Evolutionary conservation across 805 yeast genomes (phyloP).

Genomic region (Candida koratica): DNA sequence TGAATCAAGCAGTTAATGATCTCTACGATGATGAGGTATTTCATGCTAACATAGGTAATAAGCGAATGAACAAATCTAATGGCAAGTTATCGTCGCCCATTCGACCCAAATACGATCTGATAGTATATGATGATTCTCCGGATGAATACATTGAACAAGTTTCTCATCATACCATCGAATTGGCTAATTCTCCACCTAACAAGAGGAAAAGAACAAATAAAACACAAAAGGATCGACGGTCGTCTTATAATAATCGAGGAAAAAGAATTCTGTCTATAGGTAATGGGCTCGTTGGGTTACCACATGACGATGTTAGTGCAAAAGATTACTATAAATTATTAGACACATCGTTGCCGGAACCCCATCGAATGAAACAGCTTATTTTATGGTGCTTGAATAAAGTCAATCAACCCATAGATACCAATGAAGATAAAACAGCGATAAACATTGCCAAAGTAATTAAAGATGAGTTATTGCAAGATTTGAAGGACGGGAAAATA

Average conservation of each 20-base stretch:
- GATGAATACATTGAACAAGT: slow-evolving; percentile 28
- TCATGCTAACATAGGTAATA: slow-evolving; percentile 3
- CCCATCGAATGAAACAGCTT: slow-evolving; percentile 67
- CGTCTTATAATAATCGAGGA: slow-evolving; percentile 59
- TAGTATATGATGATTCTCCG: slow-evolving; percentile 7
- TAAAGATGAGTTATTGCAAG: slow-evolving; percentile 58
- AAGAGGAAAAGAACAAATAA: slow-evolving; percentile 12
- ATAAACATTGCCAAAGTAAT: slow-evolving; percentile 57
- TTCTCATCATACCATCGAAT: slow-evolving; percentile 24
- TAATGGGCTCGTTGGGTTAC: slow-evolving; percentile 64
- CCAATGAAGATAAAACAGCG: slow-evolving; percentile 40
- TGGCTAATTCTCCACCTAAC: slow-evolving; percentile 13
- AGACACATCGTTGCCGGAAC: slow-evolving; percentile 61
- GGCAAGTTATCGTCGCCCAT: slow-evolving; percentile 15
- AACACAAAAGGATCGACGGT: slow-evolving; percentile 34
- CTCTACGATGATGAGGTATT: slow-evolving; percentile 15
- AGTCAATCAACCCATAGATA: slow-evolving; percentile 29
- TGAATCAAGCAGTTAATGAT: slow-evolving; percentile 19
- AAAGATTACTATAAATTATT: slow-evolving; percentile 58
- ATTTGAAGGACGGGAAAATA: slow-evolving; percentile 55
- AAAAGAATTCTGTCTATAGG: slow-evolving; percentile 72
- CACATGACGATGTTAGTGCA: slow-evolving; percentile 57
- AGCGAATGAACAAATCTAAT: slow-evolving; percentile 2
- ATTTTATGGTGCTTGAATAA: slow-evolving; percentile 65
- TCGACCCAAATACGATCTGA: slow-evolving; percentile 16